phyloP scores from a whole-genome alignment of 768 basidiomycete genomes.

The Lepiota brunneoincarnata region DNA sequence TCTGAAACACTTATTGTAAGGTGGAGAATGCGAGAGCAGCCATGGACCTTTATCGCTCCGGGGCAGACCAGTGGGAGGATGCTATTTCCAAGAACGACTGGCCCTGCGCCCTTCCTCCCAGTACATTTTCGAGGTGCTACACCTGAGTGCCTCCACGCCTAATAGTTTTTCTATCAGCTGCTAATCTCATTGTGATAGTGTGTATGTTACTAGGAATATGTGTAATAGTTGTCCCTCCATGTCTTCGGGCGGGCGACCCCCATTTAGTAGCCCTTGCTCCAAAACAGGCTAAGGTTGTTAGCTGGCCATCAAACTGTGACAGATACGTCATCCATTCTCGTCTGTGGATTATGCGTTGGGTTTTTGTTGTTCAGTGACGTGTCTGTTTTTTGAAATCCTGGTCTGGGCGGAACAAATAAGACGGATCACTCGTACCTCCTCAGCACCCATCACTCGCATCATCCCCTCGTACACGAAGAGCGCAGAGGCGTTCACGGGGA shows the following conservation, averaged over 20 bases:
- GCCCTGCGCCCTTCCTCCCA: conserved; percentile 76
- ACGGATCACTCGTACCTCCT: conserved; percentile 43
- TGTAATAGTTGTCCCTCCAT: not conserved
- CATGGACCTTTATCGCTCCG: conserved; percentile 54
- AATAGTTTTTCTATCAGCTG: conserved; percentile 8
- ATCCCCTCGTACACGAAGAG: conserved; percentile 78
- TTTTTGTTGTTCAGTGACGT: conserved; percentile 27
- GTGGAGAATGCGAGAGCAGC: conserved; percentile 72
- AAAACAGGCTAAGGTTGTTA: conserved; percentile 25
- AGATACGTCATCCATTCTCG: conserved; percentile 2
- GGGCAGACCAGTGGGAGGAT: conserved; percentile 64
- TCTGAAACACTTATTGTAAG: conserved; percentile 32
- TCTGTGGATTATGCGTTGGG: not conserved
- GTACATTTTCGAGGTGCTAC: conserved; percentile 80
- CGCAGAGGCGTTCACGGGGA: conserved; percentile 78
- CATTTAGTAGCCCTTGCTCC: conserved; percentile 31
- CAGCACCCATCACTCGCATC: conserved; percentile 62
- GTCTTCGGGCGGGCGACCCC: conserved; percentile 5
- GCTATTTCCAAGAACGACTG: conserved; percentile 60
- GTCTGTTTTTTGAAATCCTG: conserved; percentile 32
- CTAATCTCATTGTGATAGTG: not conserved
- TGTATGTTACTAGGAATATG: not conserved
- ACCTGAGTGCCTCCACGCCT: conserved; percentile 29
- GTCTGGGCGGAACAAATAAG: conserved; percentile 10
- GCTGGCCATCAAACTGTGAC: not conserved